Base-by-base conservation (phyloP, 208 protist genomes). In the Crithidia thermophila region DNA sequence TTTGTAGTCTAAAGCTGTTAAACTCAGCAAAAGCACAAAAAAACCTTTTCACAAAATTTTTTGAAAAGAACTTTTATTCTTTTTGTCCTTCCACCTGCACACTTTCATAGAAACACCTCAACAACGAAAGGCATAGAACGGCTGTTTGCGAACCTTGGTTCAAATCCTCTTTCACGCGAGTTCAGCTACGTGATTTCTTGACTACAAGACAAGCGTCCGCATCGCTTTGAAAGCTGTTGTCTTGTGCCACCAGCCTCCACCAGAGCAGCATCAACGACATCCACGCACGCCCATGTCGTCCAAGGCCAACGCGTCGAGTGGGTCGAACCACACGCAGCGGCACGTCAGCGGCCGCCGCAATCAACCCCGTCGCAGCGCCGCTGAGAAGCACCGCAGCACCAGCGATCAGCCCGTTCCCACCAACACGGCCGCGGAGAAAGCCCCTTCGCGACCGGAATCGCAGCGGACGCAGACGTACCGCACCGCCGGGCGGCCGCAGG, bases 291-390 rank as follows among this genome's bases (percentile, higher is more conserved):
- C 9, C 1, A 63, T 64, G 58, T 43, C 58, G 16, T 43, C 58
- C 25, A 64, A 64, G 21, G 58, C 58, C 7, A 64, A 53, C 58
- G 40, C 13, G 40, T 23, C 53, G 36, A 23, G 39, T 40, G 42
- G 39, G 1, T 27, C 55, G 4, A 51, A 62, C 42, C 37, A 53
- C 58, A 53, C 58, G 40, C 58, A 51, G 58, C 58, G 58, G 21
- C 42, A 64, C 33, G 45, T 11, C n/a, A 20, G 31, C 42, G 58
- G 58, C 31, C 58, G 58, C 0, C 58, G 58, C 2, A 0, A 27
- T 1, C 43, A 30, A 1, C 31, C 58, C 45, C 58, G 58, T 0
- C 58, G 45, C 28, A 45, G 43, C 42, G 58, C 4, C 10, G 21
- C n/a, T 8, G 58, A 64, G 0, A 31, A 43, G 31, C 58, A 49